phyloP scores from a whole-genome alignment of 805 yeast species.

The Candida tammaniensis region DNA sequence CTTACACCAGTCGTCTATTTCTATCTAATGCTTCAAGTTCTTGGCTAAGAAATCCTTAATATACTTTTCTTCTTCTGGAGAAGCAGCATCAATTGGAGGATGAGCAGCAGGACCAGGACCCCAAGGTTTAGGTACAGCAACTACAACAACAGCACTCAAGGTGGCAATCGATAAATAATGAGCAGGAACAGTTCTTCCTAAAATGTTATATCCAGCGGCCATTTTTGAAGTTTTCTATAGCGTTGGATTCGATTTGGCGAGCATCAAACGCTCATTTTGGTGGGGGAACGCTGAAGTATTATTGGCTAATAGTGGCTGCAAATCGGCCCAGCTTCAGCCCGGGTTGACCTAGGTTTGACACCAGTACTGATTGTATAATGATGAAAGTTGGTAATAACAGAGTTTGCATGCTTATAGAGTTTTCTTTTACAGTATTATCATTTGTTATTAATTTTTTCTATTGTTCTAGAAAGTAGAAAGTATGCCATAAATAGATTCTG shows the following conservation, averaged over 20 bases:
- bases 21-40: slow-evolving; percentile 32
- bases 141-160: slow-evolving; percentile 61
- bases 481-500: too few relatives aligned
- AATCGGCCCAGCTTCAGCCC: too few relatives aligned
- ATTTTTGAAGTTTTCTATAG: slow-evolving; percentile 43
- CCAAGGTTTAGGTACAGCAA: slow-evolving; percentile 76
- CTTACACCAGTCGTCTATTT: too few relatives aligned
- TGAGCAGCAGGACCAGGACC: slow-evolving; percentile 54
- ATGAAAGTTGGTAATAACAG: too few relatives aligned
- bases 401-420: too few relatives aligned
- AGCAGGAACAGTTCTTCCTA: slow-evolving; percentile 82
- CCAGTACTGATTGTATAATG: too few relatives aligned
- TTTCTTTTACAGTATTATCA: too few relatives aligned
- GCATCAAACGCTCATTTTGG: slow-evolving; percentile 2
- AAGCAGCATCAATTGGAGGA: slow-evolving; percentile 71
- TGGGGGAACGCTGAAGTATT: slow-evolving; percentile 5
- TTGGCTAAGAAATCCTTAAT: slow-evolving; percentile 64
- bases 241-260: background rate
- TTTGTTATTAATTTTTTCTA: too few relatives aligned
- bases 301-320: slow-evolving; percentile 16
- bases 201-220: slow-evolving; percentile 82
- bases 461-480: too few relatives aligned
- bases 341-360: too few relatives aligned
- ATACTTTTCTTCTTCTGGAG: slow-evolving; percentile 88
- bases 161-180: slow-evolving; percentile 84